Evolutionary conservation across 352 stramenopile species (phyloP), one percentile per base, ranked within the genome.

Genomic region (Thalassiosira sp.): DNA sequence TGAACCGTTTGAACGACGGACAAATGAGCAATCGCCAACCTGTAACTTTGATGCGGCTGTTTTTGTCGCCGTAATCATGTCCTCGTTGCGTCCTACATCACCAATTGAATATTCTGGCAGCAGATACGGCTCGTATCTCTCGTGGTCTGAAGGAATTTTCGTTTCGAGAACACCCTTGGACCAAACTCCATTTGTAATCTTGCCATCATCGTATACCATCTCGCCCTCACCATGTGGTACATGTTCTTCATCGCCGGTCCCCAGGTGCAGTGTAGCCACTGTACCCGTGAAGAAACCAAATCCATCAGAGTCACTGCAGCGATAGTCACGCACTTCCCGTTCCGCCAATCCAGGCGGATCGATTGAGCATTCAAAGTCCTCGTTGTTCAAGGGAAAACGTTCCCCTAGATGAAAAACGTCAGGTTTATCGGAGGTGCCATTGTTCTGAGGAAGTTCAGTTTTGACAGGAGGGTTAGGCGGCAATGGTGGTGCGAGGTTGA

Each of bases 1-100:
- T 3, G 22, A 40, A 5, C 28, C 28, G 37, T 37, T 37, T 6
- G 51, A 59, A 59, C 51, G 51, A 2, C 20, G 11, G 24, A 59
- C 37, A 13, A 59, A 59, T 42, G 51, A 18, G n/a, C 51, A 59
- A 42, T 59, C 51, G 37, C 24, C 24, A n/a, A 59, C 13, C 7
- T 59, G 51, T 59, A 59, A 15, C 51, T 40, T 40, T n/a, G 51
- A 18, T 40, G 15, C 51, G 22, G 6, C 51, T 7, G 3, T 22
- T 24, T 1, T 37, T 18, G 51, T 33, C 2, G 24, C 20, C 5
- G 22, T 51, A 13, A 13, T 13, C 43, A 51, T 51, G 18, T 24
- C 43, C 7, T 51, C 43, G 5, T 63, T 48, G 31, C 25, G 22
- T 7, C 49, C 49, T n/a, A 57, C 22, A 57, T 57, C 49, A 24